phyloP scores from a whole-genome alignment of 208 protist genomes.

The Trypanosoma vivax region DNA sequence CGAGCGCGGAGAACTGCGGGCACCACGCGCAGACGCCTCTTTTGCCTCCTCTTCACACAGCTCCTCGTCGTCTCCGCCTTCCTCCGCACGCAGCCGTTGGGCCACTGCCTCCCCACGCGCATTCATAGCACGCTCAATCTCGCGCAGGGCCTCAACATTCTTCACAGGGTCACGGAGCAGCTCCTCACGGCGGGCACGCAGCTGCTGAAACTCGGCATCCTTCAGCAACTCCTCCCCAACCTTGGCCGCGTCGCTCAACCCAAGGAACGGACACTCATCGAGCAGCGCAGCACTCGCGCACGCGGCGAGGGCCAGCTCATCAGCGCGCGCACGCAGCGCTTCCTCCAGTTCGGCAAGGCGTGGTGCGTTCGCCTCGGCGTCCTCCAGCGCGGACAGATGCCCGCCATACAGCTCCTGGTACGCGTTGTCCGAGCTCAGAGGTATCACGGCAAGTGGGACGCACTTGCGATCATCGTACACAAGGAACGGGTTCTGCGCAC shows the following conservation, averaged over 20 bases:
- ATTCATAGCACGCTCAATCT: slow-evolving; percentile 19
- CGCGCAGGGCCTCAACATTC: slow-evolving; percentile 16
- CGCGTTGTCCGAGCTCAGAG: not conserved
- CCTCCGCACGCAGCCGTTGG: not conserved
- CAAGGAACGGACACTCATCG: slow-evolving; percentile 6
- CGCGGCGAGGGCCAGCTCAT: slow-evolving; percentile 21
- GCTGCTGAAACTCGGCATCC: slow-evolving; percentile 14
- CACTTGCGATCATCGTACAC: slow-evolving; percentile 3
- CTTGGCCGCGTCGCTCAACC: slow-evolving; percentile 13
- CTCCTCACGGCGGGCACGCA: slow-evolving; percentile 12
- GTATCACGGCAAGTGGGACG: slow-evolving; percentile 2
- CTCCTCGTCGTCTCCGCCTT: not conserved
- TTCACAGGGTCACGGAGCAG: slow-evolving; percentile 18
- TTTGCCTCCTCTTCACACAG: not conserved
- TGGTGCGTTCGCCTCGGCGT: not conserved
- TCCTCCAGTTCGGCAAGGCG: not conserved
- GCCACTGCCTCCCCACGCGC: not conserved
- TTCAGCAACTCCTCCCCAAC: not conserved
- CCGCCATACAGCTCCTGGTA: not conserved
- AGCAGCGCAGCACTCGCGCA: slow-evolving; percentile 16
- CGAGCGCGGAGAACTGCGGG: not conserved
- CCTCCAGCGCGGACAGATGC: not conserved
- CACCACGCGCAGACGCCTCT: not conserved
- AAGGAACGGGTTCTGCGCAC: slow-evolving; percentile 1
- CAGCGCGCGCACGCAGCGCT: slow-evolving; percentile 23